phyloP scores from a whole-genome alignment of 352 stramenopile species.

The Pythium coloratum region DNA sequence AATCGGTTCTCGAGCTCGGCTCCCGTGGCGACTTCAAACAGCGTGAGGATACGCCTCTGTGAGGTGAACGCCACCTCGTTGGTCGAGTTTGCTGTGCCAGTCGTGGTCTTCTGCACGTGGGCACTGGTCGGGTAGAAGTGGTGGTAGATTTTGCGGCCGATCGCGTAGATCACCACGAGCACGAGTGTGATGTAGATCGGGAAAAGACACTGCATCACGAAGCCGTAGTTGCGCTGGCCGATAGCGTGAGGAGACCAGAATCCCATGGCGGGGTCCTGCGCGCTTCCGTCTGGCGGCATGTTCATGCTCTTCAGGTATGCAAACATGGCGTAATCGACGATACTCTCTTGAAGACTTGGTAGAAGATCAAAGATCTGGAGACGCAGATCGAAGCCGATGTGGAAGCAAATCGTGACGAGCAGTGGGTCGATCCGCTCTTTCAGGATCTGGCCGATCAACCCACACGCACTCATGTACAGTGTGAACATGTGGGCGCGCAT shows the following conservation, averaged over 20 bases:
- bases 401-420: slow-evolving; percentile 19
- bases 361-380: slow-evolving; percentile 8
- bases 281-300: no score
- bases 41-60: slow-evolving; percentile 5
- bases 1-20: slow-evolving; percentile 19
- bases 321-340: no score
- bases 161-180: slow-evolving; percentile 20
- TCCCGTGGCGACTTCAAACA: slow-evolving; percentile 20
- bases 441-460: slow-evolving; percentile 17
- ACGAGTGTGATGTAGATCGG: slow-evolving; percentile 22
- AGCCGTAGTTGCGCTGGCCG: neutral
- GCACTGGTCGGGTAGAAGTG: slow-evolving; percentile 1
- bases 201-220: slow-evolving; percentile 10
- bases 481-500: slow-evolving; percentile 28
- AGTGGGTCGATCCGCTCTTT: slow-evolving; percentile 30
- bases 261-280: slow-evolving; percentile 24
- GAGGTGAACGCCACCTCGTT: neutral
- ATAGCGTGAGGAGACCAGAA: slow-evolving; percentile 17
- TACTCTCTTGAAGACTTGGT: neutral
- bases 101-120: neutral
- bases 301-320: no score
- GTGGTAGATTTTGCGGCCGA: slow-evolving; percentile 15
- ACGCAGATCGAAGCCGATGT: slow-evolving; percentile 21
- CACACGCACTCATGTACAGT: slow-evolving; percentile 23
- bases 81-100: neutral